phyloP scores from a whole-genome alignment of 1,139 yeast genomes.

The Debaryomycetaceae sp. region DNA sequence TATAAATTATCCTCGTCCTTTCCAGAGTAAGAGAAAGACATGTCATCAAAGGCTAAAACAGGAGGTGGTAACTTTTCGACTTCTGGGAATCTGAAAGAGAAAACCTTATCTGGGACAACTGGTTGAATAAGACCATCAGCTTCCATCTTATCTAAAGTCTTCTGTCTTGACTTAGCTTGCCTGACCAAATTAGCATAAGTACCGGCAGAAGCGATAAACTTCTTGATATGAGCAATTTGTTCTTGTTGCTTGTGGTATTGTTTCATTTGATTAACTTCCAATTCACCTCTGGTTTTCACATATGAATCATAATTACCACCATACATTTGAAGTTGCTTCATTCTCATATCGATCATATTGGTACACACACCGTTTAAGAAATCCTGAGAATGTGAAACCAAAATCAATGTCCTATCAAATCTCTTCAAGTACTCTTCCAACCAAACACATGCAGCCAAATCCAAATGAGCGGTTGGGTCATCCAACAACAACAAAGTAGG shows the following conservation, averaged over 20 bases:
- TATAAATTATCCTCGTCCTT: constrained; percentile 84
- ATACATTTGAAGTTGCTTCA: constrained; percentile 62
- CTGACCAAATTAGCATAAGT: constrained; percentile 98
- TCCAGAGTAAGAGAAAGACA: constrained; percentile 89
- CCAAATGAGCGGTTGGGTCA: constrained; percentile 99
- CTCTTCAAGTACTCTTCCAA: constrained; percentile 95
- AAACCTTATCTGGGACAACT: constrained; percentile 89
- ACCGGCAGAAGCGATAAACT: constrained; percentile 99
- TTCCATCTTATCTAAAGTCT: constrained; percentile 99
- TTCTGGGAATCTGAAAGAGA: constrained; percentile 89
- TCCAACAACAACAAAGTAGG: constrained; percentile 84
- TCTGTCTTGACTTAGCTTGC: constrained; percentile 99
- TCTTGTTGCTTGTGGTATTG: constrained; percentile 97
- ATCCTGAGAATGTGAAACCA: constrained; percentile 98
- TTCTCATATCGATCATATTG: constrained; percentile 97
- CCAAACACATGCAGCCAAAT: constrained; percentile 99
- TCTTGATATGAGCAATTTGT: constrained; percentile 96
- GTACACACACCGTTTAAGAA: constrained; percentile 98
- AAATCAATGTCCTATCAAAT: constrained; percentile 87
- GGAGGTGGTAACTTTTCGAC: constrained; percentile 99
- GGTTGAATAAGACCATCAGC: constrained; percentile 97
- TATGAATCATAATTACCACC: constrained; percentile 99
- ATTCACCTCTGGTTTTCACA: constrained; percentile 88
- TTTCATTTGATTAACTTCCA: constrained; percentile 97
- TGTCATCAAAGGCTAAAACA: constrained; percentile 93